phyloP scores from a whole-genome alignment of 2,329 filamentous ascomycete genomes.

The Helotiales sp. region DNA sequence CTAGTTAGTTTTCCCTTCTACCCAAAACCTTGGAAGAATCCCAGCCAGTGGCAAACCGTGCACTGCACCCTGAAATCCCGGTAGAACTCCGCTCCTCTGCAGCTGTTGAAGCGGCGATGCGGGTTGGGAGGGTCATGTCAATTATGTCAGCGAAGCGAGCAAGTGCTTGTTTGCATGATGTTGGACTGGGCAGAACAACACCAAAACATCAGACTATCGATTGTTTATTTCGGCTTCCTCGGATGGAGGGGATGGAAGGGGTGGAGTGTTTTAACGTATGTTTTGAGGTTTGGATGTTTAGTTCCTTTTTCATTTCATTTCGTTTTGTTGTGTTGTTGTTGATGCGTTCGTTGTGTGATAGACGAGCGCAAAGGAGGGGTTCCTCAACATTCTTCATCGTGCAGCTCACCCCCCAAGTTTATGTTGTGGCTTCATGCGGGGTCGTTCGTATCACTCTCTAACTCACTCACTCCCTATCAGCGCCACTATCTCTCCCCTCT shows the following conservation, averaged over 20 bases:
- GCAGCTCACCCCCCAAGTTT: too few relatives aligned
- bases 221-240: not conserved
- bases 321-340: not conserved
- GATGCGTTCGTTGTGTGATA: too few relatives aligned
- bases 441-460: not conserved
- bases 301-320: not conserved
- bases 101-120: not conserved
- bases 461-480: too few relatives aligned
- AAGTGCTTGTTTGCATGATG: too few relatives aligned
- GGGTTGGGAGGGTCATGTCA: not conserved
- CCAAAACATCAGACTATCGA: not conserved
- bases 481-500: not conserved
- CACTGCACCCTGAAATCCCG: not conserved
- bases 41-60: not conserved
- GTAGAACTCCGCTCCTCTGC: not conserved
- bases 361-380: not conserved
- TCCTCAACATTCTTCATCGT: not conserved
- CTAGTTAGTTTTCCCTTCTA: not conserved
- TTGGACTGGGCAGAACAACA: not conserved
- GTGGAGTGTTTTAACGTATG: too few relatives aligned
- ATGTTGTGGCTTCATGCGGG: not conserved
- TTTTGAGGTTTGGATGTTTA: too few relatives aligned
- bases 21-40: slow-evolving; percentile 4
- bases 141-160: not conserved
- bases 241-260: not conserved